Evolutionary conservation across 331 rosid genomes (phyloP).

Genomic region (Pyrus hybrid): DNA sequence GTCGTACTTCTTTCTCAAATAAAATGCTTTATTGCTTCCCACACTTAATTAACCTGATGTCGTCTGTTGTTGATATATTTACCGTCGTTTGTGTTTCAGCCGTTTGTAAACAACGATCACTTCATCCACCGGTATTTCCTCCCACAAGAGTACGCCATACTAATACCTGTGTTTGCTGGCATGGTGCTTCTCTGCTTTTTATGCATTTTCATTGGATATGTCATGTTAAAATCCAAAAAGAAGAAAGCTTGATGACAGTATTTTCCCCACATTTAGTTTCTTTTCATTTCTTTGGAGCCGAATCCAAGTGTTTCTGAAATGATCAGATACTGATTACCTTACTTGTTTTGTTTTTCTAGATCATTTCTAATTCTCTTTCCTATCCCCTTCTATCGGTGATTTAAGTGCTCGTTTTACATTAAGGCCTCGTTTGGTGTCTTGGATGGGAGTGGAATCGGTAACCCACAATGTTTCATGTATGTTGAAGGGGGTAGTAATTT

Average conservation of each 20-base stretch:
- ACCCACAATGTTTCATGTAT: not conserved
- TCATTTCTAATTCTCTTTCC: no score
- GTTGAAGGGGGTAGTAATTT: not conserved
- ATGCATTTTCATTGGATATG: conserved; percentile 62
- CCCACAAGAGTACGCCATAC: conserved; percentile 84
- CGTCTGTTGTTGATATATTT: not conserved
- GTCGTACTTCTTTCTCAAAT: conserved; percentile 11
- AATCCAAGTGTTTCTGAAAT: not conserved
- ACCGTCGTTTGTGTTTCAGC: conserved; percentile 35
- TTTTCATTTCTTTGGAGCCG: not conserved
- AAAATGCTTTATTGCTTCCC: no score
- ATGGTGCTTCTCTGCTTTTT: conserved; percentile 70
- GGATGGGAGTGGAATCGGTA: not conserved
- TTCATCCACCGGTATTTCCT: conserved; percentile 77
- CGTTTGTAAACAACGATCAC: conserved; percentile 87
- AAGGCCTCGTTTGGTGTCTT: not conserved
- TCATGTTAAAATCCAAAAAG: conserved; percentile 91
- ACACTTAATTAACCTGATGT: not conserved
- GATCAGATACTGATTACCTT: no score
- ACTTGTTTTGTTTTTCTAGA: no score
- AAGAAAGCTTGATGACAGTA: conserved; percentile 53
- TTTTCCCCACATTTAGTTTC: not conserved
- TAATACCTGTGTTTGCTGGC: conserved; percentile 75
- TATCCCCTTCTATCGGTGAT: no score
- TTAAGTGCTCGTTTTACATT: not conserved